A percentile compares a stretch with the other conserved stretches of the same genome.
Conservation (phyloP, 352 stramenopile species). For the Elongisporangium anandrum region DNA sequence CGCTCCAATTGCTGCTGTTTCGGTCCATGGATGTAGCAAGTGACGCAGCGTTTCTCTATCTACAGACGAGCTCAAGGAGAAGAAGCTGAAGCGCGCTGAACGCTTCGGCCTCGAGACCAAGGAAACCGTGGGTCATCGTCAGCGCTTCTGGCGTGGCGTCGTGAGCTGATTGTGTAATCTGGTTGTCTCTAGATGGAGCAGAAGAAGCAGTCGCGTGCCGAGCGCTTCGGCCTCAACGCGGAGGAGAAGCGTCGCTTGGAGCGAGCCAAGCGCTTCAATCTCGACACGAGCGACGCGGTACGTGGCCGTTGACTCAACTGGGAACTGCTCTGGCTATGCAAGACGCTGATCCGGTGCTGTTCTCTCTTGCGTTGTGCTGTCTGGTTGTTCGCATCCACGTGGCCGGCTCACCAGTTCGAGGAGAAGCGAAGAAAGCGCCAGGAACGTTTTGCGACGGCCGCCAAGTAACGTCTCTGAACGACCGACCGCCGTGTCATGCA, state of each 20-base stretch:
- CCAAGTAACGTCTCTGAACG: constrained; percentile 8
- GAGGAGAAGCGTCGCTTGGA: constrained; percentile 79
- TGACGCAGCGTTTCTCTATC: neutral
- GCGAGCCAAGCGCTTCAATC: constrained; percentile 77
- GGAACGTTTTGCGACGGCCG: constrained; percentile 46
- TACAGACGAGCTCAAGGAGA: constrained; percentile 43
- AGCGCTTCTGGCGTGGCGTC: neutral
- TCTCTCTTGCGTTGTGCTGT: constrained; percentile 3
- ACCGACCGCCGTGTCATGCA: neutral
- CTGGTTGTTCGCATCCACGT: no score
- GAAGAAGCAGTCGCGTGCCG: constrained; percentile 74
- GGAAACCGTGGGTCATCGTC: constrained; percentile 42
- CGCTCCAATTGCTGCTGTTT: constrained; percentile 1
- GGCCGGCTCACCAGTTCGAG: no score
- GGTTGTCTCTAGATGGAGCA: constrained; percentile 52
- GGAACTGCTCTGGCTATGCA: neutral
- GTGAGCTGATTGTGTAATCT: constrained; percentile 1
- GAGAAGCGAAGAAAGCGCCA: constrained; percentile 74
- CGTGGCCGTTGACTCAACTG: constrained; percentile 8
- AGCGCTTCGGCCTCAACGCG: constrained; percentile 80
- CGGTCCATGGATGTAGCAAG: neutral
- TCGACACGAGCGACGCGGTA: constrained; percentile 80
- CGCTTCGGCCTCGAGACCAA: constrained; percentile 77
- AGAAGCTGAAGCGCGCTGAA: constrained; percentile 73
- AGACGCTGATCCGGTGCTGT: constrained; percentile 6